phyloP scores from a whole-genome alignment of 2,329 filamentous ascomycete species.

The Orbilia oligospora region DNA sequence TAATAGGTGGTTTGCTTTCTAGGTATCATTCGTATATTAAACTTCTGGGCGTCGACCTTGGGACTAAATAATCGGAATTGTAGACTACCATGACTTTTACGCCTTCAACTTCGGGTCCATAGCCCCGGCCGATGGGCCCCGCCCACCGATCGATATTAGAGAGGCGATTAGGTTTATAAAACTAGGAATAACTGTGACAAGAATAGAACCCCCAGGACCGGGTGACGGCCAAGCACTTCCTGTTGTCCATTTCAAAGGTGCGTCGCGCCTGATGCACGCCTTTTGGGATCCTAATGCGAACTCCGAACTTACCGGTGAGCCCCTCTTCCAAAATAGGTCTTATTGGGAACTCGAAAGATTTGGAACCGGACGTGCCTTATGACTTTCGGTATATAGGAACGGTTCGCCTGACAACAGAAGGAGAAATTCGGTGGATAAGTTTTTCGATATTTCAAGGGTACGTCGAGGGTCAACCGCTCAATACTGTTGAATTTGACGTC shows the following conservation, averaged over 20 bases:
- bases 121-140: constrained; percentile 69
- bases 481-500: not conserved
- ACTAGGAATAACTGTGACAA: constrained; percentile 76
- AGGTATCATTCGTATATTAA: constrained; percentile 65
- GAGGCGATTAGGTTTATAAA: constrained; percentile 80
- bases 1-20: constrained; percentile 69
- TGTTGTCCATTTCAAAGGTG: constrained; percentile 78
- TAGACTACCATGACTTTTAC: constrained; percentile 81
- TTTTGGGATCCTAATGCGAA: constrained; percentile 79
- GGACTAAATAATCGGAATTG: constrained; percentile 65
- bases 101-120: constrained; percentile 77
- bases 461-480: not conserved
- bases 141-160: constrained; percentile 73
- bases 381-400: constrained; percentile 68
- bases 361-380: constrained; percentile 33
- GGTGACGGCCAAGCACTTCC: constrained; percentile 74
- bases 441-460: constrained; percentile 74
- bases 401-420: constrained; percentile 77
- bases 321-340: constrained; percentile 59
- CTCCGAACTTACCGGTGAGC: constrained; percentile 75
- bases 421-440: constrained; percentile 82
- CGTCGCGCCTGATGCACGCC: constrained; percentile 75
- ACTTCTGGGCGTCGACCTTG: constrained; percentile 48
- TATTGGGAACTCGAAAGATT: constrained; percentile 36
- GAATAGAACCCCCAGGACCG: constrained; percentile 73